These are phyloP conservation scores for Diaporthe caulivora DNA, from an alignment of 2,329 filamentous ascomycete species.

Conservation along the genomic window DNA sequence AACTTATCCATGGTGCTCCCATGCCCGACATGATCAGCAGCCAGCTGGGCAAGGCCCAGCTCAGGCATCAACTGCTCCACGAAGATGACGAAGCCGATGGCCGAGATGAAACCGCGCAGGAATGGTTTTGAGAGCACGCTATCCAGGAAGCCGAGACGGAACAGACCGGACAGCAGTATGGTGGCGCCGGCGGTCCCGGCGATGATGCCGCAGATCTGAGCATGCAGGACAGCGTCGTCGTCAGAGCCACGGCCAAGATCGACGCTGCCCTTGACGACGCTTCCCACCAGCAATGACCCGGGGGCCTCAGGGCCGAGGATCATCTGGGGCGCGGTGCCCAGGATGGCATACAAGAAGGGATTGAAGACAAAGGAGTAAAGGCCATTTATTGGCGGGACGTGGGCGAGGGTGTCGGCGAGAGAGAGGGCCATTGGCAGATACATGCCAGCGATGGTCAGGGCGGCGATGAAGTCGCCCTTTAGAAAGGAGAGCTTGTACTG, in stretches of 20 bases:
- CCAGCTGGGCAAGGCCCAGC: constrained; percentile 78
- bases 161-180: constrained; percentile 88
- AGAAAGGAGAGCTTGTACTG: constrained; percentile 89
- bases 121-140: constrained; percentile 95
- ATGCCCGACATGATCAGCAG: constrained; percentile 77
- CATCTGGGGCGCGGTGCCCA: constrained; percentile 94
- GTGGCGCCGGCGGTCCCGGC: constrained; percentile 89
- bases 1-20: constrained; percentile 91
- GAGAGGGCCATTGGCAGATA: constrained; percentile 98
- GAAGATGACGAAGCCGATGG: constrained; percentile 95
- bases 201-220: constrained; percentile 87
- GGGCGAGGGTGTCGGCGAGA: constrained; percentile 90
- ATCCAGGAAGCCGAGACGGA: constrained; percentile 90
- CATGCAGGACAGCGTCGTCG: constrained; percentile 76
- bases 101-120: constrained; percentile 93
- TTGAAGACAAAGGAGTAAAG: constrained; percentile 95
- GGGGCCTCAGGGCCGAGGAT: constrained; percentile 95
- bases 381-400: constrained; percentile 93
- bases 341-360: constrained; percentile 88
- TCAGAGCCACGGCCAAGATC: constrained; percentile 74
- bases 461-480: constrained; percentile 87
- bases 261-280: constrained; percentile 83
- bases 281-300: constrained; percentile 89
- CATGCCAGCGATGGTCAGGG: constrained; percentile 97
- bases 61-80: constrained; percentile 96